Evolutionary conservation across 2,329 filamentous ascomycete species (phyloP).

Genomic region (Hysterium pulicare): DNA sequence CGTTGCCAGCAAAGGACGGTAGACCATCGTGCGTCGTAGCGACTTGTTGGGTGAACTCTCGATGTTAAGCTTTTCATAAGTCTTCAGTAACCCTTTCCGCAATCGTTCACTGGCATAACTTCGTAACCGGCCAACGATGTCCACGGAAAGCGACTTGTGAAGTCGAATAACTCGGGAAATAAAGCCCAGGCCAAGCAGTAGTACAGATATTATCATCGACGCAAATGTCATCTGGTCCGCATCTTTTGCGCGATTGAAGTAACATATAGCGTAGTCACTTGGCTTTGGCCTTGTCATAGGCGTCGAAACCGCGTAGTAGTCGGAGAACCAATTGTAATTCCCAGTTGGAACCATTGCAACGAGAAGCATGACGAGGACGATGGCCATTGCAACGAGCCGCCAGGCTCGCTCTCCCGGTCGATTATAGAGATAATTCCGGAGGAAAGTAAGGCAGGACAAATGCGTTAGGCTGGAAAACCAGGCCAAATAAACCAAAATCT

Average conservation of each 20-base stretch:
- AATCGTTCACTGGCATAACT: not conserved
- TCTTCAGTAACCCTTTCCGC: not conserved
- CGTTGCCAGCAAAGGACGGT: not conserved
- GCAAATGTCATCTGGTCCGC: not conserved
- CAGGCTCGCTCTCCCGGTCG: not conserved
- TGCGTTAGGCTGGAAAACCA: slow-evolving; percentile 4
- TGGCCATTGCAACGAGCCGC: not conserved
- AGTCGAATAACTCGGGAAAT: not conserved
- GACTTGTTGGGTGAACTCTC: not conserved
- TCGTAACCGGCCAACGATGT: not conserved
- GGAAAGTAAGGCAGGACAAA: slow-evolving; percentile 1
- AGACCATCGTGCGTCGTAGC: not conserved
- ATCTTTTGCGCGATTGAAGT: not conserved
- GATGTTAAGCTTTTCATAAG: not conserved
- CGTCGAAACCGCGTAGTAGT: not conserved
- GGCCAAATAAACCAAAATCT: slow-evolving; percentile 2
- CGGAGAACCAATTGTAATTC: not conserved
- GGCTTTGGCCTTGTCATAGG: too few species aligned
- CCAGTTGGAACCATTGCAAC: not conserved
- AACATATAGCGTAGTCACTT: not conserved
- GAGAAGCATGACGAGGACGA: not conserved
- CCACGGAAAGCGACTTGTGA: slow-evolving; percentile 1
- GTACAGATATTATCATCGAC: not conserved
- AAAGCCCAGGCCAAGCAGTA: not conserved
- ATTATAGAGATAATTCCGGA: slow-evolving; percentile 1